Evolutionary conservation across 208 protist genomes (phyloP).

Genomic region (Wallacemonas sp.): DNA sequence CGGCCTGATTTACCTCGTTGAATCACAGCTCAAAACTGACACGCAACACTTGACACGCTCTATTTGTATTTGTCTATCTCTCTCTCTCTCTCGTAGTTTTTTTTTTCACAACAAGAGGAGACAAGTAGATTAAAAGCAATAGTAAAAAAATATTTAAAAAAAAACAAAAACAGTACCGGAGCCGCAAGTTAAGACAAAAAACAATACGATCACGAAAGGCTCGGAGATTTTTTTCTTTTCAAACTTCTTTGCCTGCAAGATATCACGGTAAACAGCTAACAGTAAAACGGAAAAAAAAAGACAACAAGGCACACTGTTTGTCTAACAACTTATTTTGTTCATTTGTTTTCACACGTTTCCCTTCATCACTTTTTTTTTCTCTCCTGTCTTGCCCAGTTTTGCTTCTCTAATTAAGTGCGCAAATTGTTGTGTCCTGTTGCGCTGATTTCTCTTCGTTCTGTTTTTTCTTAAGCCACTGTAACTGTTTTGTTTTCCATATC

Average conservation of each 20-base stretch:
- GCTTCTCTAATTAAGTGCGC: neutral
- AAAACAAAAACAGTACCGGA: neutral
- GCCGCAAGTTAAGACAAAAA: too few species aligned
- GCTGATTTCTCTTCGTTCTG: neutral
- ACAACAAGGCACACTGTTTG: too few species aligned
- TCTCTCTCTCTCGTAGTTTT: neutral
- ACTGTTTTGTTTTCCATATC: neutral
- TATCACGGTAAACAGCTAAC: too few species aligned
- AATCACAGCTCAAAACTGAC: too few species aligned
- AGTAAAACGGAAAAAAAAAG: too few species aligned
- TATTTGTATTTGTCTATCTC: neutral
- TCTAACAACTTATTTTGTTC: neutral
- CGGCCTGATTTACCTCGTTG: too few species aligned
- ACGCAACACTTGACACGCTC: neutral
- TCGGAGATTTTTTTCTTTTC: neutral
- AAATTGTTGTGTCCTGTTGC: too few species aligned
- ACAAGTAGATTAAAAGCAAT: neutral
- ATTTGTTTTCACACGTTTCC: neutral
- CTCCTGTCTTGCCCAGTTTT: neutral
- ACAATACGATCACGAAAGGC: too few species aligned
- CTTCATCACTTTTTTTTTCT: neutral
- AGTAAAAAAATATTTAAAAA: neutral
- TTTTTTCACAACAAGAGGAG: neutral
- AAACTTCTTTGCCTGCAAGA: too few species aligned
- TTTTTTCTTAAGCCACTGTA: neutral